These are phyloP conservation scores for Penicillium aurantiogriseum DNA, from an alignment of 2,329 filamentous ascomycete species.

Conservation along the genomic window DNA sequence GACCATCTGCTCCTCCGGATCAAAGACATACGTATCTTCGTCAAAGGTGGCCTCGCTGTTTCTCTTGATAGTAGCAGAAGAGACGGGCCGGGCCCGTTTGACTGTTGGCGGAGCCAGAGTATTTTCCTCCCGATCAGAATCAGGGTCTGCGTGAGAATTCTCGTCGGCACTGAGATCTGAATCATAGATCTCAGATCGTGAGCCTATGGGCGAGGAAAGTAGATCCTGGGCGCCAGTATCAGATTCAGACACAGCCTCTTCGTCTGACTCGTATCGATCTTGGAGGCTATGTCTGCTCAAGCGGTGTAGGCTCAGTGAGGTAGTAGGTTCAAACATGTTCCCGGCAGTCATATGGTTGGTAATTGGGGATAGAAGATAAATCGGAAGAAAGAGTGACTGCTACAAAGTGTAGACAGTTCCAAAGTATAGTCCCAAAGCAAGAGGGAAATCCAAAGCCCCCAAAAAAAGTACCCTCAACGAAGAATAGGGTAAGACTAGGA, in stretches of 20 bases:
- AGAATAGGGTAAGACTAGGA: background rate
- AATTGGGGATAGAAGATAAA: background rate
- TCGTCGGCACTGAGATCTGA: constrained; percentile 35
- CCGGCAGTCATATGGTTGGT: constrained; percentile 1
- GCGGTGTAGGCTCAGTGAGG: constrained; percentile 31
- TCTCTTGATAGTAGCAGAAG: constrained; percentile 38
- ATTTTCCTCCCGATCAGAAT: constrained; percentile 24
- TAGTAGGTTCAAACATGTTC: constrained; percentile 31
- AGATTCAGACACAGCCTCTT: constrained; percentile 40
- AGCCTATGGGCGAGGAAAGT: constrained; percentile 31
- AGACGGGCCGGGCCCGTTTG: constrained; percentile 34
- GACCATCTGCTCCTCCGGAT: constrained; percentile 34
- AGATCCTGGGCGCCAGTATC: constrained; percentile 34
- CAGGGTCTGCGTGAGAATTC: constrained; percentile 15
- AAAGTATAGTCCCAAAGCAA: background rate
- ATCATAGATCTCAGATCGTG: constrained; percentile 27
- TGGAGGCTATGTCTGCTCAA: constrained; percentile 33
- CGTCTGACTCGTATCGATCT: constrained; percentile 40
- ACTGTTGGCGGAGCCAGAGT: constrained; percentile 21
- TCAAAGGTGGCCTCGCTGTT: constrained; percentile 32
- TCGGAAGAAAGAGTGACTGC: background rate
- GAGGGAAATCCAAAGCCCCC: background rate
- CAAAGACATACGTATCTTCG: constrained; percentile 33
- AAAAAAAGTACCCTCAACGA: background rate
- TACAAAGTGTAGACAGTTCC: constrained; percentile 5